A percentile compares a stretch with the other conserved stretches of the same genome.
phyloP scores from a whole-genome alignment of 2,329 filamentous ascomycete species.

The Teratosphaeria zuluensis region DNA sequence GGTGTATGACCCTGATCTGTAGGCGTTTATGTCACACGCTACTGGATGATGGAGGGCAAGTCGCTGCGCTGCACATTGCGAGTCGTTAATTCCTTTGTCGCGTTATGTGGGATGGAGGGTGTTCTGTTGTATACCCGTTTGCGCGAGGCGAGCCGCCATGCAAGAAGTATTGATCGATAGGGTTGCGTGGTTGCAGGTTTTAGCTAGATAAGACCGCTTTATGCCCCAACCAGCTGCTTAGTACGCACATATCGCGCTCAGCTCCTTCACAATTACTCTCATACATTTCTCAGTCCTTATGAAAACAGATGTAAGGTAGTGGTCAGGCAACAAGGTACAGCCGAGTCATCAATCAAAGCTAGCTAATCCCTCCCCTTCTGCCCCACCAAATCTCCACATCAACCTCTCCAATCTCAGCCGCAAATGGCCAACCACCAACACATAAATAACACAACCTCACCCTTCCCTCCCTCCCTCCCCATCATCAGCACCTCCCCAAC shows the following conservation, averaged over 20 bases:
- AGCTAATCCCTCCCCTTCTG: neutral
- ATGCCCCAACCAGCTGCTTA: too few species aligned
- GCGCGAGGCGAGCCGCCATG: neutral
- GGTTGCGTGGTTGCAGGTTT: too few species aligned
- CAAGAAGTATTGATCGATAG: too few species aligned
- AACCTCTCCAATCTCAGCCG: neutral
- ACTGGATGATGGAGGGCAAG: neutral
- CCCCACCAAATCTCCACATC: neutral
- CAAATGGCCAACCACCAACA: neutral
- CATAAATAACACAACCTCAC: neutral
- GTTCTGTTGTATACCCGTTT: neutral
- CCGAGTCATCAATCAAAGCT: neutral
- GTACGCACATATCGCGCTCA: too few species aligned
- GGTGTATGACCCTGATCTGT: conserved; percentile 5
- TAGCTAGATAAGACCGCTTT: too few species aligned
- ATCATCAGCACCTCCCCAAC: neutral
- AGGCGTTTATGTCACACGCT: neutral
- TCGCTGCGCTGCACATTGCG: neutral
- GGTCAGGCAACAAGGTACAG: neutral
- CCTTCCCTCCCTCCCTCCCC: neutral
- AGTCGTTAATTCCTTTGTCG: too few species aligned
- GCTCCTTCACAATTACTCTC: too few species aligned
- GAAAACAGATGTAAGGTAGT: too few species aligned
- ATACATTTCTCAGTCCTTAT: too few species aligned
- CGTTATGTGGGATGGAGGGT: too few species aligned